These are phyloP conservation scores for Canavalia gladiata DNA, from an alignment of 306 rosid species.

Conservation along the genomic window DNA sequence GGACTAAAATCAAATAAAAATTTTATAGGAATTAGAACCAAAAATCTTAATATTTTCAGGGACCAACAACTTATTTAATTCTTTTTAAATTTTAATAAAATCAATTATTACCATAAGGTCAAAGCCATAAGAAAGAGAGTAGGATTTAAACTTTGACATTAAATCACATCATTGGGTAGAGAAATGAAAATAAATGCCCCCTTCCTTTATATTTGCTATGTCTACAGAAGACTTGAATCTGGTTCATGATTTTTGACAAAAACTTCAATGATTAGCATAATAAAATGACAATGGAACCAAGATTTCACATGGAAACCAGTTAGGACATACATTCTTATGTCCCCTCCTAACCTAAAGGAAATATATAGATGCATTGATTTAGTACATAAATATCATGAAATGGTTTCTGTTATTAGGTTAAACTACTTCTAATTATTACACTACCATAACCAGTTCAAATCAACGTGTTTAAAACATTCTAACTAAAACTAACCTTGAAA, in stretches of 20 bases:
- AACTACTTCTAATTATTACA: constrained; percentile 1
- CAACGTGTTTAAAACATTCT: neutral
- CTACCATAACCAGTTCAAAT: constrained; percentile 19
- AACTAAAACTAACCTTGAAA: constrained; percentile 65
- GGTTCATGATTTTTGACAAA: neutral
- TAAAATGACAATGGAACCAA: constrained; percentile 9
- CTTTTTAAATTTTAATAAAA: neutral
- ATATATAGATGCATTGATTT: neutral
- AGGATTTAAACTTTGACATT: constrained; percentile 5
- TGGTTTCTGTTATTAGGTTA: neutral
- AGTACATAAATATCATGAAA: constrained; percentile 11
- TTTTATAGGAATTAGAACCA: no score
- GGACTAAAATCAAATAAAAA: no score
- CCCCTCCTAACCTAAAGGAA: constrained; percentile 5
- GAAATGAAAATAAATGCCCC: constrained; percentile 29
- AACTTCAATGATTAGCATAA: constrained; percentile 4
- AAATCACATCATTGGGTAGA: constrained; percentile 6
- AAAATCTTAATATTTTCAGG: no score
- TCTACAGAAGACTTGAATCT: neutral
- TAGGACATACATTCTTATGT: neutral
- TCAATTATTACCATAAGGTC: neutral
- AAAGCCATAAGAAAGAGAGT: neutral
- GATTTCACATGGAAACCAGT: constrained; percentile 10
- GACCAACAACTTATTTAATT: no score
- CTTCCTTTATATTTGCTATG: neutral